Evolutionary conservation across 805 yeast genomes (phyloP).

Genomic region (Pichia deserticola): DNA sequence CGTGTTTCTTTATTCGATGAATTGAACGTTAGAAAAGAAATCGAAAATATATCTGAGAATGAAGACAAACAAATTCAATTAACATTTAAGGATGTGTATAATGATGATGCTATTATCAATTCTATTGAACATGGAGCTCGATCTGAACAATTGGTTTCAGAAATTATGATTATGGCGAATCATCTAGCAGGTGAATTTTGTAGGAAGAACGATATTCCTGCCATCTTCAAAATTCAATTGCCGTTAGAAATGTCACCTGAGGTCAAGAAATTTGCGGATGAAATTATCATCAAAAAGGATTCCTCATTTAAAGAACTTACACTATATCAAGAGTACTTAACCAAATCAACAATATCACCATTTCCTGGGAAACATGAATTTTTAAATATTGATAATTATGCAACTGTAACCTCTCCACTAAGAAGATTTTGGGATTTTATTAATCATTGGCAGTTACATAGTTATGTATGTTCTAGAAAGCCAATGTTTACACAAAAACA

Average conservation of each 20-base stretch:
- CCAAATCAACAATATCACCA: slow-evolving; percentile 45
- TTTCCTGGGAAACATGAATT: slow-evolving; percentile 47
- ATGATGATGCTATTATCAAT: slow-evolving; percentile 9
- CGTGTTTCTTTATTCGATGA: slow-evolving; percentile 26
- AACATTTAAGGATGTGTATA: slow-evolving; percentile 15
- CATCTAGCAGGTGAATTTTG: slow-evolving; percentile 48
- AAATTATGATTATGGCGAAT: slow-evolving; percentile 78
- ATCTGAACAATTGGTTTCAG: slow-evolving; percentile 66
- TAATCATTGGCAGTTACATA: slow-evolving; percentile 69
- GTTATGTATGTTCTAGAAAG: slow-evolving; percentile 27
- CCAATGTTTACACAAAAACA: slow-evolving; percentile 28
- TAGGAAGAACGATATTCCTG: slow-evolving; percentile 37
- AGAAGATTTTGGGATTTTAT: slow-evolving; percentile 75
- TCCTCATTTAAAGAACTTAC: slow-evolving; percentile 35
- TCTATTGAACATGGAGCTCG: slow-evolving; percentile 22
- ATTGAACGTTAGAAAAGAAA: slow-evolving; percentile 17
- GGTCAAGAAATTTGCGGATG: slow-evolving; percentile 18
- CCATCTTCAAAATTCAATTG: slow-evolving; percentile 37
- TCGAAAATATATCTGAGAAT: slow-evolving; percentile 16
- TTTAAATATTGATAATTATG: slow-evolving; percentile 54
- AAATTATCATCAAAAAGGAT: slow-evolving; percentile 14
- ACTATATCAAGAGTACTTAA: slow-evolving; percentile 38
- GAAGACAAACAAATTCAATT: slow-evolving; percentile 20
- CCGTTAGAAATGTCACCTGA: slow-evolving; percentile 18
- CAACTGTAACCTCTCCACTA: slow-evolving; percentile 83